Base-by-base conservation (phyloP, 2,329 filamentous ascomycete genomes). In the Phoma sp. region DNA sequence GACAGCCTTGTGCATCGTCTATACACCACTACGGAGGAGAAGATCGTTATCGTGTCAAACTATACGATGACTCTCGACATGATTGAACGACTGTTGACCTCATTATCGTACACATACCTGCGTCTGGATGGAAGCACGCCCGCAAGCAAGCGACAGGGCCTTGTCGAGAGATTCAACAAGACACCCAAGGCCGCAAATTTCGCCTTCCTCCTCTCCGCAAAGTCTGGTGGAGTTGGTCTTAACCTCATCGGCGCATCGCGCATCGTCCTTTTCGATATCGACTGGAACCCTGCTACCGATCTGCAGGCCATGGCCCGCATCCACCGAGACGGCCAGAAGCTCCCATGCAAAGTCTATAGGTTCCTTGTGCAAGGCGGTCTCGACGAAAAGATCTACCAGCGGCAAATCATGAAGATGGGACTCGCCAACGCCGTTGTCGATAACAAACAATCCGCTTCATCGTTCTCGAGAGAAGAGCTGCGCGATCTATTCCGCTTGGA, bases 271-370 rank as follows among this genome's bases (percentile, higher is more conserved):
- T 91, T 89, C 62, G 88, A 91, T 62, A 83, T 89, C 7, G 88
- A 91, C 73, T 91, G 88, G 88, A 91, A 91, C 64, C 88, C 88
- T 1, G 86, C 87, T 0, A 89, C 86, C 0, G 88, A 91, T 64
- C 76, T 88, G 17, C 88, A 91, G 69, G 88, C 88, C 7, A 90
- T 91, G 87, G 88, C 87, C 11, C 84, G 88, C 12, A 88, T 91
- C 39, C 87, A 91, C 67, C 83, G 88, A 42, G 87, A 90, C 62
- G 88, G 88, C 0, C 88, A 91, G 68, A 88, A 87, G 68, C 76
- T 80, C 10, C 84, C 83, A 3, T 89, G 87, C 57, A 84, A 84
- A 49, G 89, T 91, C 53, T 91, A 91, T 64, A 80, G 88, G 5
- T 79, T 91, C 50, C 68, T 91, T 11, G 84, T 88, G 4, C 84